Base-by-base conservation (phyloP, 805 yeast genomes). In the Cyberlindnera suaveolens region DNA sequence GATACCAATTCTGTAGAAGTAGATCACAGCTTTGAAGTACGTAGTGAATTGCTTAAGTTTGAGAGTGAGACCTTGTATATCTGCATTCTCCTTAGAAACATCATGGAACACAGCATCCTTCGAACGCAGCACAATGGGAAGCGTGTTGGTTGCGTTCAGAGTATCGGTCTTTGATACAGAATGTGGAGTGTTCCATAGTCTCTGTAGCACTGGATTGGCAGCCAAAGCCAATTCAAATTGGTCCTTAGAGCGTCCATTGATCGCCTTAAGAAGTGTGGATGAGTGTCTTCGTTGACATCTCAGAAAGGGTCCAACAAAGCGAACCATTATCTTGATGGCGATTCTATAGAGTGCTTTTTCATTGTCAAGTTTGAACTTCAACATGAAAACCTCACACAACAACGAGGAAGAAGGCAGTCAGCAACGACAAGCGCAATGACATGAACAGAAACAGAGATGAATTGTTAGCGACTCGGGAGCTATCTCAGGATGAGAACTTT, bases 1-100 rank as follows among this genome's bases (percentile, higher is more conserved):
- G 3, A 82, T 66, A 1, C 91, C 90, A 2, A 64, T 57, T 46
- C 74, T 73, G 63, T 82, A 83, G 56, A 81, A 80, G 6, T 58
- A 58, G 34, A 80, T 51, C 35, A 78, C 49, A 3, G 63, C 49
- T 52, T 72, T 71, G 6, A 74, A 78, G 48, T 71, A 71, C 1
- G 68, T 62, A 18, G 61, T 54, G 52, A 67, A 67, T 49, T 76
- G 77, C 41, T 65, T 68, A 23, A 55, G 49, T 50, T 38, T 58
- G 33, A 38, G 52, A 37, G 34, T 41, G 41, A 41, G 49, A 41
- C 68, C 66, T 49, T n/a, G 33, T 18, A n/a, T 46, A 41, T 47
- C 48, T 1, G 51, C 45, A 39, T 58, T 55, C 13, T 43, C 50
- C 19, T 41, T 41, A 2, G 43, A 41, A 0, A 66, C 58, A 18